These are phyloP conservation scores for Candolleomyces aberdarensis DNA, from an alignment of 768 basidiomycete genomes.

Conservation along the genomic window DNA sequence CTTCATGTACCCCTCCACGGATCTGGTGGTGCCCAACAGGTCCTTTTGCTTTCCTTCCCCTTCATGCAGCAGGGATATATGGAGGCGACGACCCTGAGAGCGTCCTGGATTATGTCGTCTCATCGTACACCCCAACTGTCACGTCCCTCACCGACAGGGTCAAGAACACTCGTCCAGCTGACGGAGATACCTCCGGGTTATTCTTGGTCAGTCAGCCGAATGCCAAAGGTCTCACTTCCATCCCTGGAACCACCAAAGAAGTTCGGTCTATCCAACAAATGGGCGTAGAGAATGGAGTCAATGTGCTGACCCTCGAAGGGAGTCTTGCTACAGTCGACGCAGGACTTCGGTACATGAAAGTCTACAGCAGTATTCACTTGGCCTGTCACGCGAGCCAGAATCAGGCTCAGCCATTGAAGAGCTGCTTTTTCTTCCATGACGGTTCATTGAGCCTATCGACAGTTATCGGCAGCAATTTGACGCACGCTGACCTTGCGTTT, in stretches of 20 bases:
- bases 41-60: slow-evolving; percentile 4
- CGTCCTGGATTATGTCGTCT: slow-evolving; percentile 4
- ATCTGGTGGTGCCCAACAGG: slow-evolving; percentile 11
- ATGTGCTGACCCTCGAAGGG: no score
- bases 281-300: background rate
- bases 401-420: slow-evolving; percentile 17
- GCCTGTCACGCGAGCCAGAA: slow-evolving; percentile 32
- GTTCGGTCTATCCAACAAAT: slow-evolving; percentile 11
- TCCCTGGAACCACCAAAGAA: slow-evolving; percentile 14
- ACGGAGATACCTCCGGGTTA: background rate
- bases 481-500: slow-evolving; percentile 27
- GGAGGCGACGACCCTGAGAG: background rate
- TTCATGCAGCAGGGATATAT: slow-evolving; percentile 7
- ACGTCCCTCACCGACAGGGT: background rate
- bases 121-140: slow-evolving; percentile 14
- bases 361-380: slow-evolving; percentile 23
- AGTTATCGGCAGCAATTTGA: slow-evolving; percentile 12
- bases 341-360: slow-evolving; percentile 8
- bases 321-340: no score
- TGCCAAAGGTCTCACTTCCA: background rate
- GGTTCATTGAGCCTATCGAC: slow-evolving; percentile 13
- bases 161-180: slow-evolving; percentile 1
- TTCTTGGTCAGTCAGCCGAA: slow-evolving; percentile 9
- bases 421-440: slow-evolving; percentile 18
- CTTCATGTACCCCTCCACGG: background rate